A percentile compares a stretch with the other conserved stretches of the same genome.
phyloP scores from a whole-genome alignment of 169 alveolate species.

The Miamiensis avidus region DNA sequence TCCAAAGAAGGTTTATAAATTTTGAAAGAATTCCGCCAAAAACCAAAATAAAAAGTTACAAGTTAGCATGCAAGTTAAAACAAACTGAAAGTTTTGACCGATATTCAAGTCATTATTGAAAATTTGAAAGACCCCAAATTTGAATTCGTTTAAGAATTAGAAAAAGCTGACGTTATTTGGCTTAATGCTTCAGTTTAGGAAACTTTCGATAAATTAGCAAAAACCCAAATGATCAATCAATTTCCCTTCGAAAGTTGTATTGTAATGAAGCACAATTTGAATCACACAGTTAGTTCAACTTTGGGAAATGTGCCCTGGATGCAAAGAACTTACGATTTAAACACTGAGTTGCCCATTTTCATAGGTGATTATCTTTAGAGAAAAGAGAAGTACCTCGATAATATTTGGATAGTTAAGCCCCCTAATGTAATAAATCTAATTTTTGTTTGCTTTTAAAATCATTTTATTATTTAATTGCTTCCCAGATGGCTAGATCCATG shows the following conservation, averaged over 20 bases:
- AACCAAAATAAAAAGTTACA: conserved; percentile 6
- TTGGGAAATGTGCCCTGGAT: conserved; percentile 51
- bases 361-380: conserved; percentile 78
- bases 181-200: conserved; percentile 43
- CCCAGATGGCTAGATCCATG: conserved; percentile 71
- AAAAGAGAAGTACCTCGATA: conserved; percentile 57
- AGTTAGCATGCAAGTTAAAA: conserved; percentile 35
- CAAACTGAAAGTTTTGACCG: conserved; percentile 57
- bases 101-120: conserved; percentile 58
- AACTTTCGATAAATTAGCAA: conserved; percentile 12
- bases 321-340: conserved; percentile 70
- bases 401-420: conserved; percentile 85
- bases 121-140: conserved; percentile 51
- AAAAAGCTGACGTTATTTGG: conserved; percentile 65
- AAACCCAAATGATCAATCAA: conserved; percentile 59
- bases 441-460: too few relatives aligned
- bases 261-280: conserved; percentile 70
- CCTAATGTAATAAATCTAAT: conserved; percentile 35
- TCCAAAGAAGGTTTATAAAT: conserved; percentile 2
- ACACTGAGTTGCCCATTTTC: conserved; percentile 73
- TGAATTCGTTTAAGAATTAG: conserved; percentile 43
- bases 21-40: conserved; percentile 13
- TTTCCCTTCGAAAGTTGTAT: conserved; percentile 74
- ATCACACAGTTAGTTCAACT: conserved; percentile 54
- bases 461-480: too few relatives aligned